Evolutionary conservation across 345 rosid genomes (phyloP).

Genomic region (Aquilaria sinensis): DNA sequence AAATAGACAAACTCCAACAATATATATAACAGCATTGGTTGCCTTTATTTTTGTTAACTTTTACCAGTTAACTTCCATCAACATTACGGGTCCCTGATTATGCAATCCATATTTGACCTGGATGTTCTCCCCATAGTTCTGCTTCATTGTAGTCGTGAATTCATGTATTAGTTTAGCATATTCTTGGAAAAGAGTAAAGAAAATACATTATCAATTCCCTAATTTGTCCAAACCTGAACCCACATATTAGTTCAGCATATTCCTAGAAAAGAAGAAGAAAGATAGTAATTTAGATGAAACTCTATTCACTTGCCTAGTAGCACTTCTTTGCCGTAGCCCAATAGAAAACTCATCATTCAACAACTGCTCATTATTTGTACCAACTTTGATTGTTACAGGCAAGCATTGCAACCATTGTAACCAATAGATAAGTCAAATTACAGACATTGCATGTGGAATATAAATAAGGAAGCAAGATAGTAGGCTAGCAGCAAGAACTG

Average conservation of each 20-base stretch:
- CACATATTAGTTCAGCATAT: not conserved
- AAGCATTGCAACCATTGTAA: constrained; percentile 58
- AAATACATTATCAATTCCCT: not conserved
- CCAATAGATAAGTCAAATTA: not conserved
- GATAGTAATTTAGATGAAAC: constrained; percentile 1
- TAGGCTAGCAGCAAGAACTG: not conserved
- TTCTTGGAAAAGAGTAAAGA: constrained; percentile 41
- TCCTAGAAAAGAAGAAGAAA: constrained; percentile 2
- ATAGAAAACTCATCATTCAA: constrained; percentile 92
- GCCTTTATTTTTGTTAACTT: too few species aligned
- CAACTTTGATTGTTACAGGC: constrained; percentile 95
- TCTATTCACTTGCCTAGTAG: constrained; percentile 73
- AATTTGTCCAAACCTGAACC: constrained; percentile 5
- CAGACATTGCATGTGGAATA: not conserved
- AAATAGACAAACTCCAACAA: too few species aligned
- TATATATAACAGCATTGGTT: too few species aligned
- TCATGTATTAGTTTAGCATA: constrained; percentile 87
- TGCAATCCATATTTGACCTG: constrained; percentile 33
- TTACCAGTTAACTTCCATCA: too few species aligned
- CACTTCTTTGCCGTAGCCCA: constrained; percentile 91
- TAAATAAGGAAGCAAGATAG: not conserved
- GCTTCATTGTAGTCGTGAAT: constrained; percentile 95
- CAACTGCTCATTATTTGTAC: constrained; percentile 88
- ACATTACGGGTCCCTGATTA: too few species aligned
- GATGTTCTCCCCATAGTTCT: constrained; percentile 84